phyloP scores from a whole-genome alignment of 345 rosid species.

The Garcia nutans region DNA sequence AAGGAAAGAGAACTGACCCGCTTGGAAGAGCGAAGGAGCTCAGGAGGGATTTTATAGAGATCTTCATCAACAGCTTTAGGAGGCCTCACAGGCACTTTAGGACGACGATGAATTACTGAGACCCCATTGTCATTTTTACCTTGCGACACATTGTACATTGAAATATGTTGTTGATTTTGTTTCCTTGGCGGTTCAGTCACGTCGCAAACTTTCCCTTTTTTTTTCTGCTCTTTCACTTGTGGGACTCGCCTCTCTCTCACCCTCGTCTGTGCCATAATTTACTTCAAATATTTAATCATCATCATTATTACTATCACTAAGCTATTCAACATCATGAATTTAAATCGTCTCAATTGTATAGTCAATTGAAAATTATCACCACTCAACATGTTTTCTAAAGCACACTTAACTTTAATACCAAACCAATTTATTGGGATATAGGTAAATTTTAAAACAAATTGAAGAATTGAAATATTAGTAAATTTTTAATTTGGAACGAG shows the following conservation, averaged over 20 bases:
- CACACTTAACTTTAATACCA: too few relatives aligned
- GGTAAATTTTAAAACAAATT: too few relatives aligned
- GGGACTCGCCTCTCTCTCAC: conserved; percentile 39
- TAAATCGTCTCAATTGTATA: neutral
- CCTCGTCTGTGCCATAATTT: conserved; percentile 33
- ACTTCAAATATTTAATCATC: neutral
- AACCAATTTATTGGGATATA: too few relatives aligned
- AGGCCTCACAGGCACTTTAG: conserved; percentile 21
- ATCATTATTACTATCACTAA: conserved; percentile 7
- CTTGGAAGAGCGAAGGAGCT: conserved; percentile 50
- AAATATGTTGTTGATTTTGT: neutral
- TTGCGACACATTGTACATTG: neutral
- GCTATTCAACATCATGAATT: neutral
- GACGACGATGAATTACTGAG: neutral
- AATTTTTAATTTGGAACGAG: too few relatives aligned
- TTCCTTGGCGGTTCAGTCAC: conserved; percentile 46
- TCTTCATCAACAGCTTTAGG: conserved; percentile 82
- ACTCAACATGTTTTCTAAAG: neutral
- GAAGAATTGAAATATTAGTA: too few relatives aligned
- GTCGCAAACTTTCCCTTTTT: conserved; percentile 63
- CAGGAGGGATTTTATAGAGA: conserved; percentile 87
- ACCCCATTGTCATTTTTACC: neutral
- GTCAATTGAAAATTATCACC: neutral
- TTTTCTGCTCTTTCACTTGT: conserved; percentile 50
- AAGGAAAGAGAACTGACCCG: conserved; percentile 10